Percentiles rank a stretch among this genome's conserved stretches.
These are phyloP conservation scores for Ehretia macrophylla DNA, from an alignment of 257 asterid genomes.

Conservation along the genomic window DNA sequence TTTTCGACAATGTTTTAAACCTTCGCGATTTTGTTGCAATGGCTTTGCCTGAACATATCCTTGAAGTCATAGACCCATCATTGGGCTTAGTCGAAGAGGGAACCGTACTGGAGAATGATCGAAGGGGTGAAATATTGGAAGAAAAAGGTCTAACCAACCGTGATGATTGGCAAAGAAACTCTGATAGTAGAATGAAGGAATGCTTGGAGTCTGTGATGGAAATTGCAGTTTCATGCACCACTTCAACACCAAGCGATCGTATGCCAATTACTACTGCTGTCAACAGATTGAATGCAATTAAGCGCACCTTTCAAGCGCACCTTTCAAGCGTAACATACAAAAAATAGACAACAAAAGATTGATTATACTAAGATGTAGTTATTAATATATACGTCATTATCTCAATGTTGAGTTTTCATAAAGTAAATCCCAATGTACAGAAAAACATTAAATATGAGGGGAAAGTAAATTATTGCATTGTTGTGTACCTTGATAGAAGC, in stretches of 20 bases:
- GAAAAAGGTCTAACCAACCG: too few species aligned
- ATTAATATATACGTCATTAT: too few species aligned
- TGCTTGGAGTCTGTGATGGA: constrained; percentile 15
- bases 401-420: too few species aligned
- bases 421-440: too few species aligned
- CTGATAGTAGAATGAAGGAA: constrained; percentile 9
- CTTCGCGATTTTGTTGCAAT: constrained; percentile 17
- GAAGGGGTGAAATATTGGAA: background rate
- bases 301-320: background rate
- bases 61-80: constrained; percentile 20
- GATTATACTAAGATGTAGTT: too few species aligned
- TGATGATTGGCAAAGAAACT: background rate
- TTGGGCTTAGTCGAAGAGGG: constrained; percentile 15
- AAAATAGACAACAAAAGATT: background rate
- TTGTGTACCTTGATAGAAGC: too few species aligned
- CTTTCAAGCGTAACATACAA: background rate
- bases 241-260: constrained; percentile 17
- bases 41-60: constrained; percentile 22
- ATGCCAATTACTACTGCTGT: constrained; percentile 15
- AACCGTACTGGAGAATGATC: background rate
- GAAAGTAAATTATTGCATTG: too few species aligned
- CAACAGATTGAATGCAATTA: constrained; percentile 18
- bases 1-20: constrained; percentile 14
- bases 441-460: too few species aligned
- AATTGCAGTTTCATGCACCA: constrained; percentile 24